Evolutionary conservation across 2,329 filamentous ascomycete species (phyloP).

Genomic region (Monosporascus sp.): DNA sequence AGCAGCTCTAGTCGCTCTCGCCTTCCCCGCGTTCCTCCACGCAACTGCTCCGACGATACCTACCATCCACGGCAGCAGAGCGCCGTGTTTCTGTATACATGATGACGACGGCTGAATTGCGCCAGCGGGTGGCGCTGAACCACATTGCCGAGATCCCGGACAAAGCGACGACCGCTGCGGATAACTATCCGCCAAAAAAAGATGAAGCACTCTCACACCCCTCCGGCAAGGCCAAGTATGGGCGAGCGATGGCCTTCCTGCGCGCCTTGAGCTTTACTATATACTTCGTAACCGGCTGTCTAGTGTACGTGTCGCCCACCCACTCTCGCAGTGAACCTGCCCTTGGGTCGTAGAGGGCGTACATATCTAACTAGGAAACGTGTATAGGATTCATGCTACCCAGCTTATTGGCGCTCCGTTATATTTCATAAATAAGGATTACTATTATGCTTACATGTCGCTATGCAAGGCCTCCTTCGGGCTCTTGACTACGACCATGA

Average conservation of each 20-base stretch:
- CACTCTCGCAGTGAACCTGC: background rate
- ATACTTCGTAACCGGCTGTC: slow-evolving; percentile 47
- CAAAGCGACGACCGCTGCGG: slow-evolving; percentile 3
- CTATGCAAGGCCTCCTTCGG: slow-evolving; percentile 83
- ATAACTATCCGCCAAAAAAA: slow-evolving; percentile 14
- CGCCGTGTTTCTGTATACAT: slow-evolving; percentile 1
- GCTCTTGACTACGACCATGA: slow-evolving; percentile 72
- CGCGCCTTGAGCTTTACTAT: slow-evolving; percentile 46
- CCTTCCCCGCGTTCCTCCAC: background rate
- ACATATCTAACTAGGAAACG: slow-evolving; percentile 14
- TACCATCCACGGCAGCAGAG: background rate
- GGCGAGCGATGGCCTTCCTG: slow-evolving; percentile 43
- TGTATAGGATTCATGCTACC: slow-evolving; percentile 57
- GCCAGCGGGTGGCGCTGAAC: slow-evolving; percentile 20
- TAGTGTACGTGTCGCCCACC: slow-evolving; percentile 38
- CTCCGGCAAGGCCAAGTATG: slow-evolving; percentile 51
- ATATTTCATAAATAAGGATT: slow-evolving; percentile 69
- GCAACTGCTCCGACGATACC: background rate
- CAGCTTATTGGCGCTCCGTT: slow-evolving; percentile 73
- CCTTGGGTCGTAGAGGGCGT: background rate
- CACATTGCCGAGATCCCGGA: background rate
- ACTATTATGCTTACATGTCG: slow-evolving; percentile 83
- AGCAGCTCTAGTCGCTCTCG: background rate
- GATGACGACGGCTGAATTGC: slow-evolving; percentile 33
- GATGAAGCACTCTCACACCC: slow-evolving; percentile 36